Evolutionary conservation across 139 green algal species (phyloP).

Genomic region (Chlamydomonas applanata): DNA sequence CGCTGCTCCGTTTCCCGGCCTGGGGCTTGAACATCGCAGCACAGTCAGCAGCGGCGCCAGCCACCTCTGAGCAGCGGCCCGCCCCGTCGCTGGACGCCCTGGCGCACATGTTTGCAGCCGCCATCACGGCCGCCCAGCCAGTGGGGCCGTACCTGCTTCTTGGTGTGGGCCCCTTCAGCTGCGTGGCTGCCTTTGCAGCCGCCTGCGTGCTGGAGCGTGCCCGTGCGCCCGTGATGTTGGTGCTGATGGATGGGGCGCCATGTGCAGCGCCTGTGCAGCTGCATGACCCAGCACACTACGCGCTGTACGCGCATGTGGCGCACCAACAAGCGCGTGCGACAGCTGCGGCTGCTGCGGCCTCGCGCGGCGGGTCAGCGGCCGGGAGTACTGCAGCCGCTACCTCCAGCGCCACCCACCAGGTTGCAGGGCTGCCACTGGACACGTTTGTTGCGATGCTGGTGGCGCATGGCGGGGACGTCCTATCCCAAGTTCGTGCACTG

Average conservation of each 20-base stretch:
- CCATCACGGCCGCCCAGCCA: conserved; percentile 48
- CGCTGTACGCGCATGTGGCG: not conserved
- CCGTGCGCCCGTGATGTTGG: conserved; percentile 38
- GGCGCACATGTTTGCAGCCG: not conserved
- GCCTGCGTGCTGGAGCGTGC: conserved; percentile 44
- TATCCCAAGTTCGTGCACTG: too few species aligned
- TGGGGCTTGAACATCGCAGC: conserved; percentile 31
- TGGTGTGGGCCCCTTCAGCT: conserved; percentile 48
- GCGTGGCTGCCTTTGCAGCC: conserved; percentile 46
- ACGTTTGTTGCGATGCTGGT: not conserved
- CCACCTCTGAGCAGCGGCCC: conserved; percentile 3
- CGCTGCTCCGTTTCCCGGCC: conserved; percentile 32
- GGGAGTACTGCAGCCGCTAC: not conserved
- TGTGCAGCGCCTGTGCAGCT: not conserved
- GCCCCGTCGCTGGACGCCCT: not conserved
- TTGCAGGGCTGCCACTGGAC: not conserved
- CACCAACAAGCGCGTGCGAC: not conserved
- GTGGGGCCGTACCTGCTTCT: conserved; percentile 58
- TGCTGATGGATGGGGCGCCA: conserved; percentile 66
- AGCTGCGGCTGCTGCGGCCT: not conserved
- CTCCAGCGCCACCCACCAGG: not conserved
- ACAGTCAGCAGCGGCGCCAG: conserved; percentile 8
- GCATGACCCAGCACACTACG: too few species aligned
- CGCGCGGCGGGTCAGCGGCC: not conserved
- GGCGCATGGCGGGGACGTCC: too few species aligned